phyloP scores from a whole-genome alignment of 2,329 filamentous ascomycete species.

The Paramyrothecium sp. region DNA sequence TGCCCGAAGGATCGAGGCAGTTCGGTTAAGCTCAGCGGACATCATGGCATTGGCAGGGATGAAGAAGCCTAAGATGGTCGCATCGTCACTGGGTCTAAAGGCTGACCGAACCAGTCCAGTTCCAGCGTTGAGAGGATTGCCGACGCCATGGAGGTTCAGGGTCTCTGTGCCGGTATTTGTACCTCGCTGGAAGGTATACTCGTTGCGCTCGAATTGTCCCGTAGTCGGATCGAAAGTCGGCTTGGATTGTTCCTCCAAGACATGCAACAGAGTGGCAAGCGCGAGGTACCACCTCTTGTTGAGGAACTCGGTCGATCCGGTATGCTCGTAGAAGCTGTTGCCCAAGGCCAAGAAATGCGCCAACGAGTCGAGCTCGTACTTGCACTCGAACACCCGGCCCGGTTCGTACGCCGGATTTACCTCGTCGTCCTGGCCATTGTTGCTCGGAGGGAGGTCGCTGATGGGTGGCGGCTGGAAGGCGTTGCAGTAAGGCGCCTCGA shows the following conservation, averaged over 20 bases:
- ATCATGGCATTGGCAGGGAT: constrained; percentile 98
- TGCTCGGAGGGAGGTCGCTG: constrained; percentile 67
- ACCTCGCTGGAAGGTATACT: constrained; percentile 82
- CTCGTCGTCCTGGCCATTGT: constrained; percentile 77
- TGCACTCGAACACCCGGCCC: constrained; percentile 90
- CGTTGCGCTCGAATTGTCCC: constrained; percentile 64
- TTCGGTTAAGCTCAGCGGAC: constrained; percentile 79
- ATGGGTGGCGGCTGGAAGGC: constrained; percentile 94
- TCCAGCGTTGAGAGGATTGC: constrained; percentile 84
- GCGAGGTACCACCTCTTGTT: constrained; percentile 77
- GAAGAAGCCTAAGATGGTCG: constrained; percentile 90
- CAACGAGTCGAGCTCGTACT: constrained; percentile 95
- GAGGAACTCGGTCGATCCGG: constrained; percentile 74
- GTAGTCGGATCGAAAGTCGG: constrained; percentile 75
- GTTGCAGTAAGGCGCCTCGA: constrained; percentile 94
- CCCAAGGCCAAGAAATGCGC: constrained; percentile 84
- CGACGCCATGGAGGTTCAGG: constrained; percentile 74
- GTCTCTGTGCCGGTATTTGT: constrained; percentile 90
- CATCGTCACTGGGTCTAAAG: constrained; percentile 93
- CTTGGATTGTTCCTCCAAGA: constrained; percentile 75
- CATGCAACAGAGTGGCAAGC: constrained; percentile 68
- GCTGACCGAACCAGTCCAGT: constrained; percentile 88
- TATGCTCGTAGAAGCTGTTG: constrained; percentile 84
- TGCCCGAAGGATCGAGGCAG: constrained; percentile 65
- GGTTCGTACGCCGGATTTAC: constrained; percentile 89